Evolutionary conservation across 805 yeast species (phyloP).

Genomic region (Hanseniaspora valbyensis): DNA sequence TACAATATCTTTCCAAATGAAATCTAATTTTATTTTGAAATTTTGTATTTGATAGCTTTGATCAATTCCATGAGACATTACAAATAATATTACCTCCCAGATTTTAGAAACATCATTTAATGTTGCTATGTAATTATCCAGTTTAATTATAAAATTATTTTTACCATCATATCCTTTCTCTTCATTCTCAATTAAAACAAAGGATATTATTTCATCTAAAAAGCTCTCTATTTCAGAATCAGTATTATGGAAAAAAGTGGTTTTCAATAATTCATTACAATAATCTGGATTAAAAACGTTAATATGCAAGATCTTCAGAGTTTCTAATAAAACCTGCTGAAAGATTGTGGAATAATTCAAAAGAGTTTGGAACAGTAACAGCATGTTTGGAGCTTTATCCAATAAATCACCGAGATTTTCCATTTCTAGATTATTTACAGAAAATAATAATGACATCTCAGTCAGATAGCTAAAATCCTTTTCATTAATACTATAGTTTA

Average conservation of each 20-base stretch:
- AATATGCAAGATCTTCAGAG: neutral
- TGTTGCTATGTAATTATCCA: neutral
- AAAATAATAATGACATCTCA: neutral
- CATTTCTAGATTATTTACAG: neutral
- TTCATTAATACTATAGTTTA: neutral
- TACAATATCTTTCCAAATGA: conserved; percentile 2
- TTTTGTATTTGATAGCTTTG: neutral
- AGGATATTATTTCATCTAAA: neutral
- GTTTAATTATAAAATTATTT: neutral
- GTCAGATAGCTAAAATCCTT: neutral
- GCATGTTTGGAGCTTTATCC: conserved; percentile 9
- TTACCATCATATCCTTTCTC: neutral
- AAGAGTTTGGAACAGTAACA: neutral
- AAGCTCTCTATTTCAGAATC: neutral
- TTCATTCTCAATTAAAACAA: neutral
- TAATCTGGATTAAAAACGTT: neutral
- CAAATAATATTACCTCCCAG: neutral
- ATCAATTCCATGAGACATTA: neutral
- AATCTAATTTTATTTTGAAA: conserved; percentile 6
- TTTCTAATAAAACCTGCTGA: neutral
- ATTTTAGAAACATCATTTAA: neutral
- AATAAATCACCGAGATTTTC: conserved; percentile 5
- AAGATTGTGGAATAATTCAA: neutral
- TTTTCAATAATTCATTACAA: neutral
- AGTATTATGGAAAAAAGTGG: neutral